Conservation (phyloP, 2,329 filamentous ascomycete genomes). For the Keithomyces neogunnii region DNA sequence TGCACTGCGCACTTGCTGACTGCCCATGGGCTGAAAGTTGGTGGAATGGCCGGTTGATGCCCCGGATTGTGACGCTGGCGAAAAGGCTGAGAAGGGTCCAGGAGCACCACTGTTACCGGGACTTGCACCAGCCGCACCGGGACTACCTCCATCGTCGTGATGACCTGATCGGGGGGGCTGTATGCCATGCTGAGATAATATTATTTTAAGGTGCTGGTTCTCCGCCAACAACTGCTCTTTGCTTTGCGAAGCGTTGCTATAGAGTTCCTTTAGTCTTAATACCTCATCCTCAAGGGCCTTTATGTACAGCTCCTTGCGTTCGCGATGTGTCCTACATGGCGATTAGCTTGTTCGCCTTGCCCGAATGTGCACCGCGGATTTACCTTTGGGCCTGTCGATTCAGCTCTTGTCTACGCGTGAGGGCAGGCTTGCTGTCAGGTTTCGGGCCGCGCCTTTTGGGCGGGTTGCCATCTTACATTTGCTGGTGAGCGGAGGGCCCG, state of each 20-base stretch:
- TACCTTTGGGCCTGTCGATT: slow-evolving; percentile 95
- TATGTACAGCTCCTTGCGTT: slow-evolving; percentile 94
- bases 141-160: slow-evolving; percentile 35
- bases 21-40: slow-evolving; percentile 19
- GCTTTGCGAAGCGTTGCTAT: slow-evolving; percentile 63
- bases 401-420: slow-evolving; percentile 85
- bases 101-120: slow-evolving; percentile 50
- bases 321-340: slow-evolving; percentile 72
- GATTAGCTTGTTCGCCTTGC: background rate
- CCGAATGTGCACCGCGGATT: slow-evolving; percentile 8
- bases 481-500: slow-evolving; percentile 4
- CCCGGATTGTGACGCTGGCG: slow-evolving; percentile 34
- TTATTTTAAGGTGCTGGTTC: slow-evolving; percentile 61
- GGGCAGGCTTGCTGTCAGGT: slow-evolving; percentile 88
- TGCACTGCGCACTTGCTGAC: slow-evolving; percentile 21
- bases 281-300: slow-evolving; percentile 90
- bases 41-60: slow-evolving; percentile 24
- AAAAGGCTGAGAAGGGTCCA: slow-evolving; percentile 34
- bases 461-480: slow-evolving; percentile 62
- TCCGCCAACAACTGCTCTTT: slow-evolving; percentile 70
- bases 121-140: slow-evolving; percentile 43
- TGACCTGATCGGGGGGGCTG: slow-evolving; percentile 18
- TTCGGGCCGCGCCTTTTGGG: slow-evolving; percentile 90
- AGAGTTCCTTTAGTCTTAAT: slow-evolving; percentile 79
- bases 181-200: slow-evolving; percentile 47